These are phyloP conservation scores for Truncatella angustata DNA, from an alignment of 2,329 filamentous ascomycete genomes.

Conservation along the genomic window DNA sequence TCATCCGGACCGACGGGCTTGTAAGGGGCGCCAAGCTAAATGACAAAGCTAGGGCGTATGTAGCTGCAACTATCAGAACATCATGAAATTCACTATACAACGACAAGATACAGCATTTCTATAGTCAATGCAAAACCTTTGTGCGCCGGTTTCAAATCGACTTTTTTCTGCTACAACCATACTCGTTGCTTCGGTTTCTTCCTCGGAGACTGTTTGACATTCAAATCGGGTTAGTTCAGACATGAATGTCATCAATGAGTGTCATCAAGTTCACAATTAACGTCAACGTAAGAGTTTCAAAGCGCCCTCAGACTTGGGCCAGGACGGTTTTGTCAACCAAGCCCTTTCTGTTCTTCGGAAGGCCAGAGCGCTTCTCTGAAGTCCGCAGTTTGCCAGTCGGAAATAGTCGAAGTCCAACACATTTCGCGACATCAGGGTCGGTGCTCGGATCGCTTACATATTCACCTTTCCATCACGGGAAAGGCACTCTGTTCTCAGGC, in stretches of 20 bases:
- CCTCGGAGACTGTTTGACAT: too few relatives aligned
- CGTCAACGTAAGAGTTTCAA: neutral
- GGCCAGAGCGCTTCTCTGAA: too few relatives aligned
- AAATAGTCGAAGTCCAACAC: neutral
- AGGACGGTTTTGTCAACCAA: too few relatives aligned
- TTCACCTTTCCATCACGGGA: neutral
- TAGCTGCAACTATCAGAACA: slow-evolving; percentile 1
- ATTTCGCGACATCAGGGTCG: neutral
- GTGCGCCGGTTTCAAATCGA: too few relatives aligned
- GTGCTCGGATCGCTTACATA: neutral
- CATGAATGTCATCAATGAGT: neutral
- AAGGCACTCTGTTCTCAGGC: neutral
- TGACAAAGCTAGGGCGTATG: slow-evolving; percentile 20
- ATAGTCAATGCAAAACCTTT: too few relatives aligned
- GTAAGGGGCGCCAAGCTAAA: neutral
- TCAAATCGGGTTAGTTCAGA: neutral
- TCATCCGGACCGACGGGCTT: neutral
- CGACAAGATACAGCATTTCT: neutral
- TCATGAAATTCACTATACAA: neutral
- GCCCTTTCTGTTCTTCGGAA: too few relatives aligned
- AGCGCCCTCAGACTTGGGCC: neutral
- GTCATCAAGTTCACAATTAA: neutral
- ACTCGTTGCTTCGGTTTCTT: too few relatives aligned
- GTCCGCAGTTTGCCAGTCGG: too few relatives aligned
- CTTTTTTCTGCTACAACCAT: too few relatives aligned